Evolutionary conservation across 1,284 basidiomycete species (phyloP), one percentile per base, ranked within the genome.

Genomic region (Ganoderma meredithae): DNA sequence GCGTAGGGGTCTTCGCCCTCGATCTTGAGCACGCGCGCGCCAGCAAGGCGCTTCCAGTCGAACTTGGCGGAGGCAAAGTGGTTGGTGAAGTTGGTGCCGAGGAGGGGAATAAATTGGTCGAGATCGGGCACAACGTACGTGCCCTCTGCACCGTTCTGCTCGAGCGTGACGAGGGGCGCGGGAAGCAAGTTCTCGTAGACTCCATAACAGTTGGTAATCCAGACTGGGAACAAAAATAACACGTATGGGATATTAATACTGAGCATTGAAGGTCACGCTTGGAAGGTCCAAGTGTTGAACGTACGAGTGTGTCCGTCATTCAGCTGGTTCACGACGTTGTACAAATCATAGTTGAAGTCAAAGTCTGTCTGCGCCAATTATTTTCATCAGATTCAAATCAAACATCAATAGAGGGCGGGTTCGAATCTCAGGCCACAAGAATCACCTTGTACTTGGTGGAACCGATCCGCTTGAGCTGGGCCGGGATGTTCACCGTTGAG

Each of bases 231-330:
- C 17, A 8, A 3, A 39, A 10, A 22, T 17, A 19, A 31, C 27
- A 10, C 22, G 25, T 17, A 7, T 3, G 10, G 7, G 43, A 17
- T 13, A 10, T 19, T 12, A 40, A 7, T 5, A 33, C 22, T 9
- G 19, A 22, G 44, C 17, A 40, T 8, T 27, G 13, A 56, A 43
- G 44, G 41, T 65, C 59, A 64, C 8, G 17, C 12, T 27, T 15
- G 1, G 12, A 47, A 7, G 22, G 6, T 36, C 58, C 31, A 33
- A 33, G 43, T 49, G 56, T 62, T 62, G 9, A 43, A 77, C 83
- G 61, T 71, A 88, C 88, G 82, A 13, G 89, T 91, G 73, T 90
- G 89, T 5, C 89, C 89, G 73, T 90, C 88, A 71, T 90, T 90
- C 55, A 90, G 74, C 67, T 83, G 83, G 25, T 82, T 88, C 0